These are phyloP conservation scores for Cavenderia fasciculata DNA, from an alignment of 78 protist genomes.

Conservation along the genomic window DNA sequence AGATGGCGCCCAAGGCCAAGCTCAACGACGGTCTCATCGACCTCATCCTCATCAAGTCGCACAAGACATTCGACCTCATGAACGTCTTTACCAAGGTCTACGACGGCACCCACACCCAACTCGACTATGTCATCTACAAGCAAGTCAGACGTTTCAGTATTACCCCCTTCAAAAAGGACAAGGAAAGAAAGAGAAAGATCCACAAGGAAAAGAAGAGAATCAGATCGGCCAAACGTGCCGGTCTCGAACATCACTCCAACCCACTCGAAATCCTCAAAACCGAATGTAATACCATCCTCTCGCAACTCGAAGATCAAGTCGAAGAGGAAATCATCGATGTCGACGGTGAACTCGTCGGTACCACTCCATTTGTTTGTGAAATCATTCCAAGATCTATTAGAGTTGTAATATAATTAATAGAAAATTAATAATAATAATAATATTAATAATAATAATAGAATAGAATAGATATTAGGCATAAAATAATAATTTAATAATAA, in stretches of 20 bases:
- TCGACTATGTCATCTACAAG: constrained; percentile 72
- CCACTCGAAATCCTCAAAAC: constrained; percentile 72
- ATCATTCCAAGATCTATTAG: constrained; percentile 64
- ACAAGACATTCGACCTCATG: constrained; percentile 67
- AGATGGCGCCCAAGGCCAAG: constrained; percentile 83
- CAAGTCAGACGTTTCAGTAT: constrained; percentile 72
- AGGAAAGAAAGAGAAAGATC: constrained; percentile 68
- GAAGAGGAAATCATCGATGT: constrained; percentile 81
- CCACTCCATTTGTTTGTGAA: constrained; percentile 77
- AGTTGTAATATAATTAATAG: constrained; percentile 53
- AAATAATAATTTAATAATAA: too few relatives aligned
- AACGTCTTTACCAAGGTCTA: constrained; percentile 67
- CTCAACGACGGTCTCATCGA: constrained; percentile 79
- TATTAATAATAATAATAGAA: too few relatives aligned
- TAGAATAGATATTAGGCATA: too few relatives aligned
- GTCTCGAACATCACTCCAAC: constrained; percentile 3
- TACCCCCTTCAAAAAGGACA: constrained; percentile 71
- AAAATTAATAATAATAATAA: too few relatives aligned
- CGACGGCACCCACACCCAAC: constrained; percentile 81
- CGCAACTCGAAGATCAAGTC: constrained; percentile 71
- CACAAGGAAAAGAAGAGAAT: constrained; percentile 65
- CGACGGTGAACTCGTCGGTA: constrained; percentile 78
- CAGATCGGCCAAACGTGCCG: constrained; percentile 45
- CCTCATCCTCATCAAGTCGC: constrained; percentile 54
- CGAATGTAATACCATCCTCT: constrained; percentile 66